Evolutionary conservation across 176 grass and related monocot genomes (phyloP), one percentile per base, ranked within the genome.

Genomic region (Microstegium vimineum): DNA sequence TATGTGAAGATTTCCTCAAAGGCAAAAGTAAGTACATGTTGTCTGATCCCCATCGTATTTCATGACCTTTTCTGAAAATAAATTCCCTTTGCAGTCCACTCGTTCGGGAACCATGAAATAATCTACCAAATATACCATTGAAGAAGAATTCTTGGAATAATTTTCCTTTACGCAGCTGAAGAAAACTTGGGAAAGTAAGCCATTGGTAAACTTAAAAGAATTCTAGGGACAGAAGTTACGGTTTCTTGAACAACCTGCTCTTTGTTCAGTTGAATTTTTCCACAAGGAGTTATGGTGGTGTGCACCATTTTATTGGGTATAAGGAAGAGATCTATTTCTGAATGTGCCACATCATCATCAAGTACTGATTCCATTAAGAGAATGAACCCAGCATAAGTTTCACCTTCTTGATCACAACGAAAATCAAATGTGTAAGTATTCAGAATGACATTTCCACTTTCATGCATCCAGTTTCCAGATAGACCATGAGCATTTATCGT

Each of bases 1-100:
- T 73, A 52, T 83, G 70, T 78, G 78, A 73, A 70, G 75, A 74
- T 42, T 75, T 84, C 69, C 41, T 89, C 83, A 83, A 84, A 81
- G 95, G 95, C 81, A 98, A 90, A 83, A 98, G 90, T 75, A 98
- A 71, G 78, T 98, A 98, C 95, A 93, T 98, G 81, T 62, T 88
- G 15, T 81, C 76, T 57, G 88, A 63, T 20, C 62, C 83, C 95
- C 95, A 98, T 43, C 88, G 88, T 82, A 75, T 91, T 79, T 89
- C 79, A 87, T 77, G 46, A 15, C 86, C 74, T 91, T 91, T 88
- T 38, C 82, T 93, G 41, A 94, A 89, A 82, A 98, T 32, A 88
- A 98, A 93, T 80, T 91, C 87, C 85, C 88, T 94, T 32, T 75
- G 56, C 28, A 74, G 74, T 23, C 78, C 88, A 61, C 76, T 82